A percentile compares a stretch with the other conserved stretches of the same genome.
These are phyloP conservation scores for Clonostachys solani DNA, from an alignment of 2,329 filamentous ascomycete species.

Conservation along the genomic window DNA sequence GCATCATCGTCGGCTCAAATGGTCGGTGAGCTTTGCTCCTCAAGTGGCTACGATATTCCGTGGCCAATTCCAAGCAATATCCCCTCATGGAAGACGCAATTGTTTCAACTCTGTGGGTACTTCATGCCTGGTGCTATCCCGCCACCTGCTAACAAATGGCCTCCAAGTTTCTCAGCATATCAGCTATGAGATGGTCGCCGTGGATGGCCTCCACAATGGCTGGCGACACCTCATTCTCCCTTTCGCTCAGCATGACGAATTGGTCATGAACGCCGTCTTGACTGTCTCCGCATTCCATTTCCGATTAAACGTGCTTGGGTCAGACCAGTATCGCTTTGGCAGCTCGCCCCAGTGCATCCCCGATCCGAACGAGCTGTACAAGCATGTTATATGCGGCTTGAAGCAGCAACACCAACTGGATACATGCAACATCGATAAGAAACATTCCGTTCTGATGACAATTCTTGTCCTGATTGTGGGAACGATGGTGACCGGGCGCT, in stretches of 20 bases:
- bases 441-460: constrained; percentile 11
- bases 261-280: constrained; percentile 15
- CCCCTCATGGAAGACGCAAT: not conserved
- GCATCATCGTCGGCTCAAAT: too few relatives aligned
- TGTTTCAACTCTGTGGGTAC: constrained; percentile 1
- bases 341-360: too few relatives aligned
- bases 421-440: constrained; percentile 2
- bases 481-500: constrained; percentile 14
- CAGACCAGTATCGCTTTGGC: too few relatives aligned
- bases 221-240: constrained; percentile 12
- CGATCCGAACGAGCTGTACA: constrained; percentile 5
- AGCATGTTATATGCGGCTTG: constrained; percentile 6
- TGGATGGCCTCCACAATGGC: constrained; percentile 10
- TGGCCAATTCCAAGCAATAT: too few relatives aligned
- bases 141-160: not conserved
- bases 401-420: constrained; percentile 10
- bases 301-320: not conserved
- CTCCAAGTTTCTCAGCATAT: constrained; percentile 11
- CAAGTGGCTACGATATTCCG: too few relatives aligned
- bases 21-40: too few relatives aligned
- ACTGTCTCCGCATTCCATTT: constrained; percentile 15
- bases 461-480: constrained; percentile 15
- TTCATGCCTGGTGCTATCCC: not conserved
- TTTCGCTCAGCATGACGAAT: constrained; percentile 9
- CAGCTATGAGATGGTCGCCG: constrained; percentile 13